Conservation (phyloP, 2,329 filamentous ascomycete genomes). For the Sclerotinia minor region DNA sequence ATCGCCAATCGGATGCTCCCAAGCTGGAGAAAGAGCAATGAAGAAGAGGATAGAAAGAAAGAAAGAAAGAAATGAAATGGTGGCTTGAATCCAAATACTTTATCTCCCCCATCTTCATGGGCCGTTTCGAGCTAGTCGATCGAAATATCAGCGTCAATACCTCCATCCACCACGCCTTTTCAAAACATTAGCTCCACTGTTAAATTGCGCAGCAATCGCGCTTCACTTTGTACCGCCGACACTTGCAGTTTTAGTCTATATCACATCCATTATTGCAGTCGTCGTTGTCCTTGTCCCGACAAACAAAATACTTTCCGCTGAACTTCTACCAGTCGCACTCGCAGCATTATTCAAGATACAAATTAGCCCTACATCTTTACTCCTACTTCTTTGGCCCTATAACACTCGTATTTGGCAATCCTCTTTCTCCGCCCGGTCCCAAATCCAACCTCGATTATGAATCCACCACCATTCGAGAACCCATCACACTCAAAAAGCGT, state of each 20-base stretch:
- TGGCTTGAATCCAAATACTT: background rate
- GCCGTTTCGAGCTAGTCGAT: background rate
- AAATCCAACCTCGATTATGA: background rate
- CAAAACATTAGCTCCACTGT: background rate
- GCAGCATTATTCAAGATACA: background rate
- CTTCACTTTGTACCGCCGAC: slow-evolving; percentile 1
- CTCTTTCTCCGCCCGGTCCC: no score
- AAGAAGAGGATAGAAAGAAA: background rate
- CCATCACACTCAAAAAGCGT: background rate
- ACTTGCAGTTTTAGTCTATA: no score
- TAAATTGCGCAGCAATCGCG: background rate
- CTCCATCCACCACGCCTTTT: background rate
- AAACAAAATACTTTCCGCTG: background rate
- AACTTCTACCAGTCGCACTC: background rate
- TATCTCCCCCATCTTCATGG: background rate
- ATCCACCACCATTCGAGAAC: background rate
- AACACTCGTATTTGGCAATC: background rate
- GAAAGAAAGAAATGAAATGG: background rate
- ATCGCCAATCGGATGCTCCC: no score
- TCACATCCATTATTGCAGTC: no score
- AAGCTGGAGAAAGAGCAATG: background rate
- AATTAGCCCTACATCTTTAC: background rate
- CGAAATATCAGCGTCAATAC: background rate
- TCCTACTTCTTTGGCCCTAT: background rate
- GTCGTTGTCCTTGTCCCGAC: background rate